Percentiles rank a stretch among this genome's conserved stretches.
Evolutionary conservation across 805 yeast genomes (phyloP).

Genomic region (Scheffersomyces amazonensis): DNA sequence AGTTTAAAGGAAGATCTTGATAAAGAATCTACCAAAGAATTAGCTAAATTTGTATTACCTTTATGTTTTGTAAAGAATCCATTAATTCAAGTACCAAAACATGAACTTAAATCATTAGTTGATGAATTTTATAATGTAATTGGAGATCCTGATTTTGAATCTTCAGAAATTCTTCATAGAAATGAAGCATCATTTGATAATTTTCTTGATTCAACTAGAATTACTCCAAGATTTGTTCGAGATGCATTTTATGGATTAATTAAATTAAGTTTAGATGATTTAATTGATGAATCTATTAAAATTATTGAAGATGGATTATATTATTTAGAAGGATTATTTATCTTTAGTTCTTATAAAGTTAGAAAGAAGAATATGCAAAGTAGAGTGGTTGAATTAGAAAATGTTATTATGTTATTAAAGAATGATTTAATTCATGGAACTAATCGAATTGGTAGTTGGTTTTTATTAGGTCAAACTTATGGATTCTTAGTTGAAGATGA

Average conservation of each 20-base stretch:
- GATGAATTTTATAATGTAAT: constrained; percentile 70
- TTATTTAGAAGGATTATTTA: constrained; percentile 64
- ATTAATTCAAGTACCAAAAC: constrained; percentile 54
- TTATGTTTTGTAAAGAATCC: constrained; percentile 59
- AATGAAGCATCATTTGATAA: constrained; percentile 46
- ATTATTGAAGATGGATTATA: constrained; percentile 57
- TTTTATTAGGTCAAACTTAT: constrained; percentile 74
- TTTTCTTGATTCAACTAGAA: constrained; percentile 42
- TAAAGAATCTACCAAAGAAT: constrained; percentile 24
- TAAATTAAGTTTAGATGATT: constrained; percentile 20
- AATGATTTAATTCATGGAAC: constrained; percentile 68
- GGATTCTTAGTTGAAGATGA: constrained; percentile 84
- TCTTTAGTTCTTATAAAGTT: constrained; percentile 63
- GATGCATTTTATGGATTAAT: constrained; percentile 53
- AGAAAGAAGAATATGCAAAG: constrained; percentile 79
- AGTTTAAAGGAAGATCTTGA: constrained; percentile 26
- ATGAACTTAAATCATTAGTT: constrained; percentile 68
- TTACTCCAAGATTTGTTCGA: constrained; percentile 45
- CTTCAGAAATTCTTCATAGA: constrained; percentile 38
- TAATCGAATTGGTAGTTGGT: constrained; percentile 81
- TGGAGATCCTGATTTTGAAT: constrained; percentile 58
- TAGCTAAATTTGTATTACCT: constrained; percentile 51
- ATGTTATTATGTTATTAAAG: constrained; percentile 62
- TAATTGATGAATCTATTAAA: constrained; percentile 1
- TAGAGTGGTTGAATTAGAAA: constrained; percentile 75